Evolutionary conservation across 1,284 basidiomycete species (phyloP).

Genomic region (Leccinum colubrinum): DNA sequence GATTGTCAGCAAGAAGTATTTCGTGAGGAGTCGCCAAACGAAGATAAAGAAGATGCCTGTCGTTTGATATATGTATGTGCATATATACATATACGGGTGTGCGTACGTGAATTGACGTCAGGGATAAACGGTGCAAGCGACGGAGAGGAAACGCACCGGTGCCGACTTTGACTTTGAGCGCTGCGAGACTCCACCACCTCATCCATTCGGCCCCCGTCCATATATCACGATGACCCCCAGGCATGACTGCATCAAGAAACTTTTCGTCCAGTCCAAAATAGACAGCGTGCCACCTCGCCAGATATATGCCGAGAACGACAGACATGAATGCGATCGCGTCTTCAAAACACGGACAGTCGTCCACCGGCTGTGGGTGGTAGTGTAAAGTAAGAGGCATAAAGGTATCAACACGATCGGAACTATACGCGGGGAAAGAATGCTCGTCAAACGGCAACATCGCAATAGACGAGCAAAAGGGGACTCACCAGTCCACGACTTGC

Average conservation of each 20-base stretch:
- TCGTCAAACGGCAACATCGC: not conserved
- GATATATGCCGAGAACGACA: slow-evolving; percentile 75
- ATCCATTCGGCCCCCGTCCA: slow-evolving; percentile 46
- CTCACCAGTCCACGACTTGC: slow-evolving; percentile 53
- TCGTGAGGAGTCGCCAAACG: slow-evolving; percentile 82
- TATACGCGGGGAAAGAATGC: slow-evolving; percentile 16
- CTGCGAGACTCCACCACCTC: slow-evolving; percentile 56
- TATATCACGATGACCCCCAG: slow-evolving; percentile 48
- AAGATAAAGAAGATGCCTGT: slow-evolving; percentile 70
- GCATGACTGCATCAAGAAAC: slow-evolving; percentile 47
- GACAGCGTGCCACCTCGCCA: slow-evolving; percentile 63
- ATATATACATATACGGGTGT: not conserved
- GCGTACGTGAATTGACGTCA: not conserved
- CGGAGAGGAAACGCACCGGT: slow-evolving; percentile 40
- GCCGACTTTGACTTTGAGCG: slow-evolving; percentile 70
- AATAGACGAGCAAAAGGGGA: slow-evolving; percentile 10
- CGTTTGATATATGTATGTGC: not conserved
- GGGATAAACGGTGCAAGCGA: not conserved
- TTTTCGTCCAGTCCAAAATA: slow-evolving; percentile 37
- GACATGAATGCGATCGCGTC: slow-evolving; percentile 93
- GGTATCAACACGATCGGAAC: slow-evolving; percentile 73
- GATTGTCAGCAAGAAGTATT: slow-evolving; percentile 66
- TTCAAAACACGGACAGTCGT: slow-evolving; percentile 98
- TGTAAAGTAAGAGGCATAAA: slow-evolving; percentile 72
- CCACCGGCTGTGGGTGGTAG: slow-evolving; percentile 89